Evolutionary conservation across 1,284 basidiomycete species (phyloP), one percentile per base, ranked within the genome.

Genomic region (Ganoderma resinaceum): DNA sequence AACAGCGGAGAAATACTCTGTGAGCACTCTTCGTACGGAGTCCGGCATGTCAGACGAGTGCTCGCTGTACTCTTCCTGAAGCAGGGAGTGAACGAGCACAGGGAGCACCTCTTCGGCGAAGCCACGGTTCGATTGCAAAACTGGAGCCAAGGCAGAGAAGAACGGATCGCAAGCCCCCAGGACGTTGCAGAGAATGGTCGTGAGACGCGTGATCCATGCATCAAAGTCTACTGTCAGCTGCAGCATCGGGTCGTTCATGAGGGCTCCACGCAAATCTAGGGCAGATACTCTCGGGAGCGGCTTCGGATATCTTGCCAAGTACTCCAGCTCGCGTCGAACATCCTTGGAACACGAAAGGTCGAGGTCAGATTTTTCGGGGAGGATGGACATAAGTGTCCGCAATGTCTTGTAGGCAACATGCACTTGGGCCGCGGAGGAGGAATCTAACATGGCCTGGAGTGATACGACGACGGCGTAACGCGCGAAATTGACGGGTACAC

Each of bases 21-120:
- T 94, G 7, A 95, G 79, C 0, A 78, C 63, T 5, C 74, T 74
- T 8, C 81, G 82, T 46, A 70, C 71, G 52, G 70, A 70, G 64
- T 62, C 65, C 20, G 61, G 70, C 52, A 75, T 69, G 53, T 66
- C 61, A 40, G 31, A 63, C 26, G 62, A 52, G 52, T 68, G 66
- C 20, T 65, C 65, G 60, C 71, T 70, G n/a, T 64, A 65, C 66
- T 86, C 84, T n/a, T 70, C 71, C 61, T 83, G 84, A 12, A 98
- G 84, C 2, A 92, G 72, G 1, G 87, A 86, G 74, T 95, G 91
- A 2, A 97, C 88, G 29, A 98, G 83, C 29, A 92, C 79, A 0
- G 96, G 95, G 4, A 97, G 82, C 20, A 92, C 80, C 57, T 89
- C 80, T 68, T 89, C 85, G 0, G 94, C 90, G 66, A 96, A 91